phyloP scores from a whole-genome alignment of 2,329 filamentous ascomycete genomes.

The Aspergillus arachidicola region DNA sequence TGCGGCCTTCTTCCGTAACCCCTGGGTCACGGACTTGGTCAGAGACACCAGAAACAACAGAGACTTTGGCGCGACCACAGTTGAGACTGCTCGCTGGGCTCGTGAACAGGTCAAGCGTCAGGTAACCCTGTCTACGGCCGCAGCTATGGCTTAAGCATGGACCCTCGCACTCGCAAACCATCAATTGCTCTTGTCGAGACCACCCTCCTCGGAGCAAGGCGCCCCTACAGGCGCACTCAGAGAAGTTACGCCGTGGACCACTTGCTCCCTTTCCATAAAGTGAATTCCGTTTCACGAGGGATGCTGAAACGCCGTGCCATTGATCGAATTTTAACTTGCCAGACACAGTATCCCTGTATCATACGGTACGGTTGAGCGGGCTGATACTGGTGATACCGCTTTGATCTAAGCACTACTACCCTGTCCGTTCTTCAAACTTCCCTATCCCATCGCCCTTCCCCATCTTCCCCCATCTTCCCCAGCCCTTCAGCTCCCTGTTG shows the following conservation, averaged over 20 bases:
- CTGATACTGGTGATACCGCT: background rate
- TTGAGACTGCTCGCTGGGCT: constrained; percentile 95
- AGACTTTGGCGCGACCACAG: constrained; percentile 80
- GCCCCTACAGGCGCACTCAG: constrained; percentile 15
- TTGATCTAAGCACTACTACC: constrained; percentile 7
- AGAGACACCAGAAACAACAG: constrained; percentile 89
- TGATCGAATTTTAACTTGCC: constrained; percentile 12
- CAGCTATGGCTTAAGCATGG: constrained; percentile 40
- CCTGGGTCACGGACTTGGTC: constrained; percentile 87
- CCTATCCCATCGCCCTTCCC: constrained; percentile 3
- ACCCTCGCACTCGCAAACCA: constrained; percentile 4
- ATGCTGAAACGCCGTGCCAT: constrained; percentile 18
- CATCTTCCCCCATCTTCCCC: background rate
- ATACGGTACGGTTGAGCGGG: constrained; percentile 1
- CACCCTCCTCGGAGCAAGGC: constrained; percentile 18
- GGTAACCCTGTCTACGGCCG: constrained; percentile 40
- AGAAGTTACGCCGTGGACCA: constrained; percentile 23
- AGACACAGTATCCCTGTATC: background rate
- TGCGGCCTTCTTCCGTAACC: constrained; percentile 78
- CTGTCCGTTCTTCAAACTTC: constrained; percentile 6
- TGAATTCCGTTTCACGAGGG: constrained; percentile 11
- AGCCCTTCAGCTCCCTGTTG: background rate
- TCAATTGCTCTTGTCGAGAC: constrained; percentile 16
- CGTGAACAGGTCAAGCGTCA: constrained; percentile 97
- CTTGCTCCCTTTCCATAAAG: constrained; percentile 11